Conservation (phyloP, 495 filamentous ascomycete genomes). For the Pyrenula massariospora region DNA sequence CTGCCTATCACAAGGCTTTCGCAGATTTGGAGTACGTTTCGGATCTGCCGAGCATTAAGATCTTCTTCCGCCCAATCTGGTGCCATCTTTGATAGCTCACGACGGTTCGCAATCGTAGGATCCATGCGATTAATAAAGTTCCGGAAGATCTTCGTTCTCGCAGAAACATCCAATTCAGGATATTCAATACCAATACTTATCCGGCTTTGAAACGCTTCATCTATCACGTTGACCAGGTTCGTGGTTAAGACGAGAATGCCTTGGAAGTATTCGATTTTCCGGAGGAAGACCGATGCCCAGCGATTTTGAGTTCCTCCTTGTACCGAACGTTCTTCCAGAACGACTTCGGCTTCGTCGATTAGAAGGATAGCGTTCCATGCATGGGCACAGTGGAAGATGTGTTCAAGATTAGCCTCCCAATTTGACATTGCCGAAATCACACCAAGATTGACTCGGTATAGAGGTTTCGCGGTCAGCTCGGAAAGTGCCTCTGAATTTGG, state of each 20-base stretch:
- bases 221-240: slow-evolving; percentile 38
- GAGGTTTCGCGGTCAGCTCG: slow-evolving; percentile 35
- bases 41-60: neutral
- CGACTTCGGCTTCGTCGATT: neutral
- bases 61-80: neutral
- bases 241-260: slow-evolving; percentile 53
- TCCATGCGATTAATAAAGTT: neutral
- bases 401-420: neutral
- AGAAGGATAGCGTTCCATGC: neutral
- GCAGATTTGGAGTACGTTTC: neutral
- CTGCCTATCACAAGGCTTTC: neutral
- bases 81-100: neutral
- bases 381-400: neutral
- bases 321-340: neutral
- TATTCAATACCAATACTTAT: neutral
- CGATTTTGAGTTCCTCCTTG: slow-evolving; percentile 13
- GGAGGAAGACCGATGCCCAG: slow-evolving; percentile 36
- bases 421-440: slow-evolving; percentile 21
- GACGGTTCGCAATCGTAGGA: neutral
- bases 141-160: neutral
- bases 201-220: slow-evolving; percentile 17
- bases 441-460: slow-evolving; percentile 42
- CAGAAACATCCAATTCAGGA: neutral
- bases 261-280: slow-evolving; percentile 39
- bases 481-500: slow-evolving; percentile 27